phyloP scores from a whole-genome alignment of 129 eudicot genomes.

The Centaurea solstitialis region DNA sequence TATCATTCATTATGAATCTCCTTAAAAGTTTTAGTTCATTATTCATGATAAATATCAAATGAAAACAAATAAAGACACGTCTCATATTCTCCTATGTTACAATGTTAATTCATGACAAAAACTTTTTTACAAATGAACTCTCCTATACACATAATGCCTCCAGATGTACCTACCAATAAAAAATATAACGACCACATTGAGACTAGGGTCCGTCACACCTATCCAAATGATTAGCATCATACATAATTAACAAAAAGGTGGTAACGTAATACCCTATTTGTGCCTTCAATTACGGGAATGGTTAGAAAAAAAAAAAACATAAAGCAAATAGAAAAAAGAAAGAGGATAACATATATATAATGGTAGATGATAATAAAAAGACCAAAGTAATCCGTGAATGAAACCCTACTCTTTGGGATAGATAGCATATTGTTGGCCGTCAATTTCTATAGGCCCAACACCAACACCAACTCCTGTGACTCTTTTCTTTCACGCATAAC shows the following conservation, averaged over 20 bases:
- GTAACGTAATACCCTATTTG: constrained; percentile 9
- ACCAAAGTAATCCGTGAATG: constrained; percentile 43
- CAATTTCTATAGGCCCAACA: constrained; percentile 38
- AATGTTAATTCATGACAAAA: no score
- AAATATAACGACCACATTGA: background rate
- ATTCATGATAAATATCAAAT: no score
- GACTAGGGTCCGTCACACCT: background rate
- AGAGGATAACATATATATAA: background rate
- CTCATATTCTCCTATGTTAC: no score
- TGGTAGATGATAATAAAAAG: constrained; percentile 11
- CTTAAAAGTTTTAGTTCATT: no score
- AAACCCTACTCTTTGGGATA: constrained; percentile 37
- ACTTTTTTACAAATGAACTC: no score
- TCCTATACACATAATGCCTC: background rate
- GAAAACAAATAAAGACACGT: no score
- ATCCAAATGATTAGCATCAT: constrained; percentile 10
- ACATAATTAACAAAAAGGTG: background rate
- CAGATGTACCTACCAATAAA: background rate
- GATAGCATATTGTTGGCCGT: constrained; percentile 30
- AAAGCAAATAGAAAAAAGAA: constrained; percentile 15
- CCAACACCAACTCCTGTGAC: constrained; percentile 27
- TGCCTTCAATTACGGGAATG: constrained; percentile 23
- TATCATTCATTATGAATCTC: no score
- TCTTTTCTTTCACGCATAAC: constrained; percentile 13
- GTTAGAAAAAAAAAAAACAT: constrained; percentile 24